Evolutionary conservation across 2,329 filamentous ascomycete species (phyloP), one percentile per base, ranked within the genome.

Genomic region (Pseudogymnoascus sp.): DNA sequence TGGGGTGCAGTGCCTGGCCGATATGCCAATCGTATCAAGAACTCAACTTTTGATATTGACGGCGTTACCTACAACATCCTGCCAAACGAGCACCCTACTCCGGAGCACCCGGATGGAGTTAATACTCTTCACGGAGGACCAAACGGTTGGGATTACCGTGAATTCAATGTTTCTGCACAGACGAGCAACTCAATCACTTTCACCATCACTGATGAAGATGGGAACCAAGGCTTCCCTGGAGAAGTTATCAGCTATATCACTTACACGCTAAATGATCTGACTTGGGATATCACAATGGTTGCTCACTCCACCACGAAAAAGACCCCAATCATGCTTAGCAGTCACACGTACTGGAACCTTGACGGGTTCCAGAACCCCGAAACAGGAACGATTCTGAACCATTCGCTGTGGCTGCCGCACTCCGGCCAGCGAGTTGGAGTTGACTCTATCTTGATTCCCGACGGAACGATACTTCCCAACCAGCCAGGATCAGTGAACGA

Each of bases 21-120:
- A 63, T 93, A 93, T 72, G 89, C 89, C 64, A 93, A 93, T 75
- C 86, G 89, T 67, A 92, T 92, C 79, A 86, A 85, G 79, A 91
- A 92, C 78, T 87, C 84, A 74, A 87, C 82, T 5, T 91, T 91
- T 70, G 80, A 77, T 64, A 84, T 91, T 64, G 88, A 90, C 68
- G 87, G 86, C 61, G 75, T 77, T 62, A 77, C 74, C 3, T 90
- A 84, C 74, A 75, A 87, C 65, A 76, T 89, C 63, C 70, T 77
- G 38, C 77, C 86, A 59, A 91, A 91, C 73, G 88, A 88, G 73
- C 82, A 88, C 69, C 79, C 81, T 1, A 82, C 80, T 0, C 62
- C 74, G 1, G 77, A 74, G 4, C 69, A 78, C 37, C 83, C 83
- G 0, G 68, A 80, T 0, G 85, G 85, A 6, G 75, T 82, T 15